Conservation (phyloP, 1,284 basidiomycete species). For the Tylopilus sp. region DNA sequence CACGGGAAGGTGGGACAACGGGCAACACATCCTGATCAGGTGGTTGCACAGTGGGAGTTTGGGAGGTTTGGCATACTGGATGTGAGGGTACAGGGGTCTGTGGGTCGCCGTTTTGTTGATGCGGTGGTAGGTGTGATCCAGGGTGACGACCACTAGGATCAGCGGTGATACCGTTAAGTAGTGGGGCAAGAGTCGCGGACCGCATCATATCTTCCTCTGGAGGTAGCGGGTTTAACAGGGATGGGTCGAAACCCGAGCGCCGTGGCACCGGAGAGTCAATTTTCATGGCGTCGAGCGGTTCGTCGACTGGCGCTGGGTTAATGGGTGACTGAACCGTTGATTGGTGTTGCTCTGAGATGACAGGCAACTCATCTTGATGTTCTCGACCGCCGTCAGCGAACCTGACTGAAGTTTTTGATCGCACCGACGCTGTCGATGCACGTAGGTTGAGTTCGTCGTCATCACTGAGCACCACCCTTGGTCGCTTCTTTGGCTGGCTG, state of each 20-base stretch:
- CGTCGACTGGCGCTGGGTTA: not conserved
- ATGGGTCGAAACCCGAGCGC: conserved; percentile 49
- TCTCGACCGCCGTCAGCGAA: conserved; percentile 36
- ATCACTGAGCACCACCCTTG: conserved; percentile 43
- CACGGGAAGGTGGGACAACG: conserved; percentile 32
- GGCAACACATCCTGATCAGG: conserved; percentile 18
- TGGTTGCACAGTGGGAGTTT: conserved; percentile 9
- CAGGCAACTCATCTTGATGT: conserved; percentile 21
- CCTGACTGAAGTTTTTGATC: conserved; percentile 38
- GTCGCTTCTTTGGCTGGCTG: conserved; percentile 50
- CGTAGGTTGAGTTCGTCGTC: conserved; percentile 47
- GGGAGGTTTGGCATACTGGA: not conserved
- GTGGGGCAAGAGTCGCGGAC: conserved; percentile 18
- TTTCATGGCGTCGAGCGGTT: conserved; percentile 32
- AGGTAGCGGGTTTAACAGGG: conserved; percentile 53
- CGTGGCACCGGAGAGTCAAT: conserved; percentile 30
- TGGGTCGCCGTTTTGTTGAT: conserved; percentile 9
- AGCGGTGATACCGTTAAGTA: conserved; percentile 25
- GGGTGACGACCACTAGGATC: not conserved
- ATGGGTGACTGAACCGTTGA: not conserved
- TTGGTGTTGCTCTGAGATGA: not conserved
- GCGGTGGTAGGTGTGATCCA: conserved; percentile 4
- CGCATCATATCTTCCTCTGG: conserved; percentile 34
- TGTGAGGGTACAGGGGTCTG: conserved; percentile 17
- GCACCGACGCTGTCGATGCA: conserved; percentile 32